Evolutionary conservation across 169 alveolate genomes (phyloP).

Genomic region (Cryptosporidium sp.): DNA sequence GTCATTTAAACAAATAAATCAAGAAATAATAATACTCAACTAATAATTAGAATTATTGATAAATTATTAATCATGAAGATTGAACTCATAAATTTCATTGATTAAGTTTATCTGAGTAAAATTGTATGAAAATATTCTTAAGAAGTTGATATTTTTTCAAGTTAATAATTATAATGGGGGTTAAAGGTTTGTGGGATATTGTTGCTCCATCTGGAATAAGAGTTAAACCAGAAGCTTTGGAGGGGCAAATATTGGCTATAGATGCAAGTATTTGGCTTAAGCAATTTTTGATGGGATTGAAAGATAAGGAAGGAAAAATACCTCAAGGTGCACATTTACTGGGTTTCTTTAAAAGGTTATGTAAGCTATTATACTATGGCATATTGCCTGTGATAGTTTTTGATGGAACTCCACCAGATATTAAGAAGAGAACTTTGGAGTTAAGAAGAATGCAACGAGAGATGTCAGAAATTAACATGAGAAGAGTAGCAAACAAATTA

Average conservation of each 20-base stretch:
- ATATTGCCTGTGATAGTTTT: conserved; percentile 91
- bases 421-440: conserved; percentile 86
- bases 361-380: conserved; percentile 89
- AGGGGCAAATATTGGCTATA: conserved; percentile 87
- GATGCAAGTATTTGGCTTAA: conserved; percentile 90
- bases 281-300: conserved; percentile 80
- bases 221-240: conserved; percentile 83
- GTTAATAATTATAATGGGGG: conserved; percentile 82
- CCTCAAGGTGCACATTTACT: conserved; percentile 78
- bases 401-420: conserved; percentile 91
- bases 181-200: conserved; percentile 88
- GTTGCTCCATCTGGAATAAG: conserved; percentile 90
- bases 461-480: conserved; percentile 70
- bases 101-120: not conserved
- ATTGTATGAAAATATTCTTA: too few relatives aligned
- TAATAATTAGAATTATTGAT: not conserved
- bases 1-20: not conserved
- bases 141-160: not conserved
- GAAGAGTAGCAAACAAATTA: conserved; percentile 80
- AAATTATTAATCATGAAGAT: not conserved
- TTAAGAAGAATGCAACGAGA: conserved; percentile 81
- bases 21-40: not conserved
- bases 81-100: not conserved
- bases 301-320: conserved; percentile 72
- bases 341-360: conserved; percentile 88